Percentiles rank a stretch among this genome's conserved stretches.
Evolutionary conservation across 2,329 filamentous ascomycete genomes (phyloP).

Genomic region (Trichoderma asperellum): DNA sequence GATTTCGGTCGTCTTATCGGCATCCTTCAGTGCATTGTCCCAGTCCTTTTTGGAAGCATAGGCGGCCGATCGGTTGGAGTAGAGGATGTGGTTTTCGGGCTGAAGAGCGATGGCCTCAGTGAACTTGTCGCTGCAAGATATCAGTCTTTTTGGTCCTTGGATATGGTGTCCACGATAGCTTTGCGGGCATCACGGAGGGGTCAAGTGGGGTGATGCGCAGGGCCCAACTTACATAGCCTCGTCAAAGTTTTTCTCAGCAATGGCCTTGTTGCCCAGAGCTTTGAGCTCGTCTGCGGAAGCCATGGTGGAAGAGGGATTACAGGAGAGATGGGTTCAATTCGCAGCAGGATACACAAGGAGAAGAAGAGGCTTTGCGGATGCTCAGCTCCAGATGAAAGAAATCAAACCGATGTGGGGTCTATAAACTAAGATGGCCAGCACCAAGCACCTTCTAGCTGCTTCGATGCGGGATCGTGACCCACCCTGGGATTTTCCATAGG

Average conservation of each 20-base stretch:
- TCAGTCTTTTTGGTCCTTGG: background rate
- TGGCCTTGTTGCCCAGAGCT: slow-evolving; percentile 97
- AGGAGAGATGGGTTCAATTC: background rate
- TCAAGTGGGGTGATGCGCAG: slow-evolving; percentile 8
- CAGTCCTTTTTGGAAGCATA: slow-evolving; percentile 91
- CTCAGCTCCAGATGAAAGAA: slow-evolving; percentile 19
- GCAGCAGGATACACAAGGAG: slow-evolving; percentile 16
- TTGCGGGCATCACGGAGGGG: background rate
- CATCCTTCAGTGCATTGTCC: slow-evolving; percentile 82
- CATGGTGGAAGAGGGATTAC: slow-evolving; percentile 44
- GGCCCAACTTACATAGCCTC: slow-evolving; percentile 79
- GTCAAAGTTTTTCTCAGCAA: slow-evolving; percentile 94
- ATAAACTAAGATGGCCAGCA: slow-evolving; percentile 28
- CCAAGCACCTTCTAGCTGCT: slow-evolving; percentile 47
- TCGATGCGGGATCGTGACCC: slow-evolving; percentile 42
- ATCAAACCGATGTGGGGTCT: slow-evolving; percentile 36
- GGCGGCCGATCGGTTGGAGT: slow-evolving; percentile 90
- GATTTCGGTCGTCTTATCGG: slow-evolving; percentile 88
- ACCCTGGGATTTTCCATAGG: slow-evolving; percentile 41
- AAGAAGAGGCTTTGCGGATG: slow-evolving; percentile 22
- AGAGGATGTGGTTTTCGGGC: slow-evolving; percentile 91
- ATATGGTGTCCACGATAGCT: background rate
- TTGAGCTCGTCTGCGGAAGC: slow-evolving; percentile 79
- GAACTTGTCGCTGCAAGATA: slow-evolving; percentile 76
- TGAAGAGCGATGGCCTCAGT: slow-evolving; percentile 89